Base-by-base conservation (phyloP, 1,284 basidiomycete genomes). In the Pseudozyma hubeiensis region DNA sequence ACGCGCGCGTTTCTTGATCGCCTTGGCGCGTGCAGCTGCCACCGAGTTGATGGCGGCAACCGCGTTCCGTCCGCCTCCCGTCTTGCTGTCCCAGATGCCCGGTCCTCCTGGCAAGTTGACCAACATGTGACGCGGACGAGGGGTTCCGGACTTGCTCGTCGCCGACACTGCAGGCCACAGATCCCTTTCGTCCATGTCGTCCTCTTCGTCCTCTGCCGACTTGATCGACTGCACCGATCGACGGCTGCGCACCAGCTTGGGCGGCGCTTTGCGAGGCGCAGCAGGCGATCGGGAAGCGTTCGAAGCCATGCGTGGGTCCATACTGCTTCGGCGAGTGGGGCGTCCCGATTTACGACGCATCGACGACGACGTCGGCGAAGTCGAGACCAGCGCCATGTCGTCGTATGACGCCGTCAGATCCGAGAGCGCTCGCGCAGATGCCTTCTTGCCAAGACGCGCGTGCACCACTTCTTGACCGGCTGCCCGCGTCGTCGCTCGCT, bases 381-480 rank as follows among this genome's bases (percentile, higher is more conserved):
- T 48, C 10, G 52, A 49, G 29, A 14, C 56, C 2, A 69, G 39
- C 37, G 53, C 66, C 66, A 69, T 69, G 33, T 69, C 66, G 37
- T 69, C 66, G 41, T 64, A 69, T 56, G 67, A 64, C 11, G 67
- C 67, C 10, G 67, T 61, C 55, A 72, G 35, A n/a, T 73, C 60
- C 40, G 64, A 57, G 3, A 67, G 33, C 10, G 70, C 61, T 4
- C 70, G 60, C 17, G 61, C 57, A 4, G 70, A 67, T 9, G 70
- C 52, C 51, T 65, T 58, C 39, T 60, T 61, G 53, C 59, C 64
- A 48, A 65, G 39, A 31, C 75, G 61, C n/a, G 71, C 61, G n/a
- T 77, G 74, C 16, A 81, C 72, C 29, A 82, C 57, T 59, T 83
- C 82, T 37, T 80, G 78, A 7, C 75, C 80, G 8, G 82, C 82